Conservation (phyloP, 495 filamentous ascomycete species). For the Tuber magnatum region DNA sequence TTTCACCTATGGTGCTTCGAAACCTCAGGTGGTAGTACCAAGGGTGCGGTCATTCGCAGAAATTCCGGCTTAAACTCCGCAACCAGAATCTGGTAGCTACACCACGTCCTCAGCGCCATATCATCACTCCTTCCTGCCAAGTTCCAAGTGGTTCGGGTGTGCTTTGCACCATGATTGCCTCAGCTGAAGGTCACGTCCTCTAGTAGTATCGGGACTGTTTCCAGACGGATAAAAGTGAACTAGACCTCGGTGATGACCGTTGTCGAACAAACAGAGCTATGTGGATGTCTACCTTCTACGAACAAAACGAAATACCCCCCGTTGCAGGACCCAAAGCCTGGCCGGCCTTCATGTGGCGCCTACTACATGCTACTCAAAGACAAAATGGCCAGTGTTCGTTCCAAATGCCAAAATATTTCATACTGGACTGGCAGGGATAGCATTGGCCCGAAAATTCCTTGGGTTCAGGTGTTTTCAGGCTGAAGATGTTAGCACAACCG, state of each 20-base stretch:
- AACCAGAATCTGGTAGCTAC: background rate
- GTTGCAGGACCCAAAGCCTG: background rate
- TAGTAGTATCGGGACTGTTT: background rate
- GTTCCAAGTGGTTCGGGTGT: background rate
- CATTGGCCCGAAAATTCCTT: background rate
- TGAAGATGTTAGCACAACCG: background rate
- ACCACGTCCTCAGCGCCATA: background rate
- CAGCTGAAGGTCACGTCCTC: background rate
- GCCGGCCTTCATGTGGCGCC: background rate
- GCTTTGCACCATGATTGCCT: background rate
- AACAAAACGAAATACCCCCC: background rate
- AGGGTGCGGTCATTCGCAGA: background rate
- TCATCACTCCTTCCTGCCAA: background rate
- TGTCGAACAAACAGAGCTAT: background rate
- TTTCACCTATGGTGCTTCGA: background rate
- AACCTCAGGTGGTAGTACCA: background rate
- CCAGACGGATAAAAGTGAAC: background rate
- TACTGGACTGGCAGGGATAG: background rate
- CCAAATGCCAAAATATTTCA: background rate
- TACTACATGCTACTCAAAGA: background rate
- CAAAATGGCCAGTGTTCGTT: background rate
- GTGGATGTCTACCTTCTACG: background rate
- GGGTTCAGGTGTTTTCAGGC: background rate
- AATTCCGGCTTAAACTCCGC: constrained; percentile 1
- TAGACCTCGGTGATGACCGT: background rate